Evolutionary conservation across 768 basidiomycete genomes (phyloP).

Genomic region (Rhizopogon vulgaris): DNA sequence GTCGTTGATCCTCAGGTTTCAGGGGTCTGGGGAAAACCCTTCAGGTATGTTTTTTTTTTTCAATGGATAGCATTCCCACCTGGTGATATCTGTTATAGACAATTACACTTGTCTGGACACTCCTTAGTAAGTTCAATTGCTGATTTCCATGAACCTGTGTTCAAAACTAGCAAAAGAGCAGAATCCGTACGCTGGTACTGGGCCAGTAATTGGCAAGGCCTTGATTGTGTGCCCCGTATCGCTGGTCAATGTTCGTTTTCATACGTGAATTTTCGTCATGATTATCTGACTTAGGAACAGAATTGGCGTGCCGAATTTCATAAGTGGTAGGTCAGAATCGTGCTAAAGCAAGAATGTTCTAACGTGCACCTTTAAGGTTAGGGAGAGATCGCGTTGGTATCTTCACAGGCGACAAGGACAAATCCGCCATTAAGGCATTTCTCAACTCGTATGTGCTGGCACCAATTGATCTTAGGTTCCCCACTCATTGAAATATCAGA

Average conservation of each 20-base stretch:
- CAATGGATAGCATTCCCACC: neutral
- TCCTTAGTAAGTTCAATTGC: conserved; percentile 59
- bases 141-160: conserved; percentile 1
- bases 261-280: neutral
- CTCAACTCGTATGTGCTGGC: conserved; percentile 55
- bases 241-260: conserved; percentile 60
- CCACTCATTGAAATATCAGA: conserved; percentile 28
- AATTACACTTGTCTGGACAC: conserved; percentile 87
- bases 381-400: conserved; percentile 52
- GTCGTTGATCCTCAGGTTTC: conserved; percentile 7
- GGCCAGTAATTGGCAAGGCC: conserved; percentile 65
- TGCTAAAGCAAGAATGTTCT: conserved; percentile 6
- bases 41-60: conserved; percentile 39
- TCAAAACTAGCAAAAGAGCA: conserved; percentile 50
- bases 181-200: conserved; percentile 62
- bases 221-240: conserved; percentile 94
- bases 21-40: conserved; percentile 98
- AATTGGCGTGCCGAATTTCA: conserved; percentile 96
- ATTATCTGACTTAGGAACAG: conserved; percentile 29
- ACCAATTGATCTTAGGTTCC: neutral
- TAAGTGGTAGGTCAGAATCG: conserved; percentile 68
- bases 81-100: conserved; percentile 44
- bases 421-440: conserved; percentile 59
- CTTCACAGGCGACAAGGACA: conserved; percentile 55
- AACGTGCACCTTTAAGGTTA: conserved; percentile 30